Evolutionary conservation across 208 protist genomes (phyloP).

Genomic region (Leishmania tropica): DNA sequence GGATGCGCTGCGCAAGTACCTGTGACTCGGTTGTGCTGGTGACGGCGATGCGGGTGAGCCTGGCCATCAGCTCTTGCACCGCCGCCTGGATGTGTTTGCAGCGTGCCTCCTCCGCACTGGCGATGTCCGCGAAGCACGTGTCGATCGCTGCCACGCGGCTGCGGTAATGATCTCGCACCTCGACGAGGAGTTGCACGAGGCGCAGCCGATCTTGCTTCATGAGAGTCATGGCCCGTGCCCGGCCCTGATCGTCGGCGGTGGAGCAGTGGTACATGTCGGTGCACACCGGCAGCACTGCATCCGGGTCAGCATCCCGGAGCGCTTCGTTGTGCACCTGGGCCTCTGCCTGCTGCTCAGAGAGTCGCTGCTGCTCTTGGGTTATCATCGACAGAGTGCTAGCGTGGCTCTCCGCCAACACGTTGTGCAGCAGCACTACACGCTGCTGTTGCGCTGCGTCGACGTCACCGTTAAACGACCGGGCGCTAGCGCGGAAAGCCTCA

Average conservation of each 20-base stretch:
- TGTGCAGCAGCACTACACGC: constrained; percentile 50
- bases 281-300: constrained; percentile 41
- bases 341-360: constrained; percentile 39
- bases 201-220: constrained; percentile 65
- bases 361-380: constrained; percentile 33
- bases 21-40: constrained; percentile 73
- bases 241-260: constrained; percentile 35
- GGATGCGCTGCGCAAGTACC: constrained; percentile 78
- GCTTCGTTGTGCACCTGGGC: constrained; percentile 34
- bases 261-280: constrained; percentile 39
- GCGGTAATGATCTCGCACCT: constrained; percentile 34
- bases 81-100: constrained; percentile 40
- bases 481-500: constrained; percentile 40
- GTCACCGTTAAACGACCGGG: constrained; percentile 47
- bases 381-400: constrained; percentile 34
- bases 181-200: constrained; percentile 44
- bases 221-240: constrained; percentile 32
- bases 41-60: constrained; percentile 73
- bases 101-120: constrained; percentile 50
- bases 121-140: constrained; percentile 37
- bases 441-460: constrained; percentile 59
- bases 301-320: constrained; percentile 18
- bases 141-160: constrained; percentile 44
- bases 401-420: constrained; percentile 51
- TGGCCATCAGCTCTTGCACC: constrained; percentile 62